Base-by-base conservation (phyloP, 805 yeast genomes). In the Hanseniaspora opuntiae region DNA sequence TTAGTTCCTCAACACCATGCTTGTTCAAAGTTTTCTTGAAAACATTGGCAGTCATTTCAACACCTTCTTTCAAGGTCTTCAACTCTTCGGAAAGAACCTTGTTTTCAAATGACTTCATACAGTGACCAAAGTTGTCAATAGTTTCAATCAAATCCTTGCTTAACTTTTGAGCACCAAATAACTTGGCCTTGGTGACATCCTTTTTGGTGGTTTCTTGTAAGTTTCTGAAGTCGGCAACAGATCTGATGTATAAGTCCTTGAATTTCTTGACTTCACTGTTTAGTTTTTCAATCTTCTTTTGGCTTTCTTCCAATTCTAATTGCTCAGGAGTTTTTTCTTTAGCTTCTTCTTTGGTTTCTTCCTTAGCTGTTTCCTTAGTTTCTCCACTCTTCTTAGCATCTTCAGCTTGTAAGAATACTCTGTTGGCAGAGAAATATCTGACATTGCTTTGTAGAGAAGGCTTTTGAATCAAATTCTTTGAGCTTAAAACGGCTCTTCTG, bases 221-320 rank as follows among this genome's bases (percentile, higher is more conserved):
- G 70, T 86, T 87, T 62, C 95, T 80, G 81, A 87, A 89, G 68
- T 88, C 97, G 25, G 96, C 96, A 55, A 87, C 76, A 24, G 95
- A 76, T 60, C 95, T 79, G 55, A 86, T 74, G 64, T 84, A 82
- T 61, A 82, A 80, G 67, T 87, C 94, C 68, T 86, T 88, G 71
- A 84, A 72, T 60, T 84, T 87, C 25, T 88, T 88, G 58, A 75
- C 73, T 58, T 88, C 95, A 63, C 79, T 81, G 61, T 76, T 82
- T 64, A 81, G 86, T 53, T 73, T 72, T 36, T 68, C 75, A 58
- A 79, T 70, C 65, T 83, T 79, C 28, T 68, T 70, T 62, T 77
- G 72, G 57, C 82, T 54, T 42, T 67, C 72, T 55, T 70, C 68
- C 22, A 67, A 58, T 40, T 59, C 58, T 19, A 58, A 56, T 46